Percentiles rank a stretch among this genome's conserved stretches.
phyloP scores from a whole-genome alignment of 2,329 filamentous ascomycete species.

The Ophiosphaerella korrae region DNA sequence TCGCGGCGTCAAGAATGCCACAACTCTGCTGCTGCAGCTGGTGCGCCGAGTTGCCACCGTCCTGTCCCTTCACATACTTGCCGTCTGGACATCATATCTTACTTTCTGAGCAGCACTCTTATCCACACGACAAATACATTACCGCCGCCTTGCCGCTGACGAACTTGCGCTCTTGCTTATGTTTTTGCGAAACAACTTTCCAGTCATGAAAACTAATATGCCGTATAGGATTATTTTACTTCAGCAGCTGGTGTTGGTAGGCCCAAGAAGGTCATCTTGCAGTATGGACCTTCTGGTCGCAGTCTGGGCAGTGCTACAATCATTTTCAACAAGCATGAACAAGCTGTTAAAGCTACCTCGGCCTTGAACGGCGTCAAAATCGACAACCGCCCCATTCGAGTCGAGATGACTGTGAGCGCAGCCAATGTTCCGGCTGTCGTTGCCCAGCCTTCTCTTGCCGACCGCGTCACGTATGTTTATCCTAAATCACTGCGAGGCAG shows the following conservation, averaged over 20 bases:
- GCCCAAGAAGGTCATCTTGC: slow-evolving; percentile 88
- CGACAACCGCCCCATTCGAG: slow-evolving; percentile 90
- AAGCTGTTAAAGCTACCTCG: slow-evolving; percentile 81
- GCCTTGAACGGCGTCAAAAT: slow-evolving; percentile 88
- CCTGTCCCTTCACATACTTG: slow-evolving; percentile 23
- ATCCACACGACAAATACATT: slow-evolving; percentile 26
- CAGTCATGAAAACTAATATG: slow-evolving; percentile 66
- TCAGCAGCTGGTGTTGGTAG: slow-evolving; percentile 86
- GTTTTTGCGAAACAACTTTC: slow-evolving; percentile 38
- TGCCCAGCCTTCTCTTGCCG: slow-evolving; percentile 73
- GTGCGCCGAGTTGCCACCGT: slow-evolving; percentile 11
- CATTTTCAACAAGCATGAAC: slow-evolving; percentile 79
- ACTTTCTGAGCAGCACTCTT: slow-evolving; percentile 33
- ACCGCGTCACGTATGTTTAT: slow-evolving; percentile 75
- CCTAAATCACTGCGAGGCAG: not conserved
- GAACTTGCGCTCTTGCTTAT: slow-evolving; percentile 36
- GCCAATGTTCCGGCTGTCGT: slow-evolving; percentile 70
- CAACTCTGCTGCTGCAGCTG: slow-evolving; percentile 7
- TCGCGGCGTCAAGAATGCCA: slow-evolving; percentile 19
- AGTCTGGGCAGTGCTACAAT: slow-evolving; percentile 94
- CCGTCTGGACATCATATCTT: slow-evolving; percentile 19
- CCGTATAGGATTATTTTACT: slow-evolving; percentile 90
- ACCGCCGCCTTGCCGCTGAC: slow-evolving; percentile 21
- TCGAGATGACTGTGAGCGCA: slow-evolving; percentile 88
- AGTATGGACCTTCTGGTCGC: slow-evolving; percentile 88